A percentile compares a stretch with the other conserved stretches of the same genome.
phyloP scores from a whole-genome alignment of 2,329 filamentous ascomycete species.

The Scortechinia acanthostroma region DNA sequence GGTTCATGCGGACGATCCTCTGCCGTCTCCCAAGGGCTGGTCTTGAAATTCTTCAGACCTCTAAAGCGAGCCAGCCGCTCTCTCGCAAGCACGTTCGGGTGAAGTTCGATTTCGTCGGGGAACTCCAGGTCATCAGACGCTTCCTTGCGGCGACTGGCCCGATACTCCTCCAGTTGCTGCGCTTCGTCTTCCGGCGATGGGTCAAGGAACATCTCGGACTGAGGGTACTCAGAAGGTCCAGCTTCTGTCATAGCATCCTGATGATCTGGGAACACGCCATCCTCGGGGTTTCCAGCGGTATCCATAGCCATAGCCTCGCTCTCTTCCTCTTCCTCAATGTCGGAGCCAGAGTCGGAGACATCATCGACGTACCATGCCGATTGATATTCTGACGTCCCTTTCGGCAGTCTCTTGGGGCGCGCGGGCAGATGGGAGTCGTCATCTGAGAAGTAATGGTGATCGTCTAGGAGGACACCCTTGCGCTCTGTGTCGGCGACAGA shows the following conservation, averaged over 20 bases:
- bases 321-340: slow-evolving; percentile 69
- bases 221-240: slow-evolving; percentile 80
- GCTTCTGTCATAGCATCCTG: slow-evolving; percentile 66
- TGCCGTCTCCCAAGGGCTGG: slow-evolving; percentile 80
- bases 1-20: slow-evolving; percentile 84
- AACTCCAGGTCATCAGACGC: slow-evolving; percentile 89
- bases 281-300: slow-evolving; percentile 56
- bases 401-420: slow-evolving; percentile 70
- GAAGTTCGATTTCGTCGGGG: slow-evolving; percentile 92
- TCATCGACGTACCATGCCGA: slow-evolving; percentile 79
- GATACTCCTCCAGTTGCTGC: slow-evolving; percentile 73
- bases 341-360: slow-evolving; percentile 31
- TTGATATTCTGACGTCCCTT: slow-evolving; percentile 89
- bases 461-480: slow-evolving; percentile 87
- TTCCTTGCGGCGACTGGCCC: slow-evolving; percentile 70
- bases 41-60: slow-evolving; percentile 83
- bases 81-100: slow-evolving; percentile 76
- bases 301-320: slow-evolving; percentile 47
- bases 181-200: slow-evolving; percentile 77
- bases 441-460: slow-evolving; percentile 96
- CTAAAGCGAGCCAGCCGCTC: slow-evolving; percentile 82
- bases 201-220: slow-evolving; percentile 84
- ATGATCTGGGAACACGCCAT: slow-evolving; percentile 74
- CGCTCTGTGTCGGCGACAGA: slow-evolving; percentile 41
- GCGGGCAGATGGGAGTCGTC: slow-evolving; percentile 38